A percentile compares a stretch with the other conserved stretches of the same genome.
phyloP scores from a whole-genome alignment of 108 stramenopile genomes.

The Fistulifera pelliculosa region DNA sequence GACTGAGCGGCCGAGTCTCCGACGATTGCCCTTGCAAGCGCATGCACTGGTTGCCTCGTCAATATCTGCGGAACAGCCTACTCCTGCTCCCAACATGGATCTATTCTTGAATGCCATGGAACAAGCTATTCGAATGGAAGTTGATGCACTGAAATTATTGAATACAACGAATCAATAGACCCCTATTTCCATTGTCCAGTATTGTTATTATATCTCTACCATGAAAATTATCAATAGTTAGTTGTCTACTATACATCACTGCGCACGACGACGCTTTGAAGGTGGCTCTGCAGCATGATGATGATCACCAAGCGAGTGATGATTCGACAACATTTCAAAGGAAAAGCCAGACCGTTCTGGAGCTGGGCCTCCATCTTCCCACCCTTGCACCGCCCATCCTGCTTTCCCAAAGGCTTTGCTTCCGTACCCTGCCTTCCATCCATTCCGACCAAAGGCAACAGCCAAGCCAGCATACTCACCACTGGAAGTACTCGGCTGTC shows the following conservation, averaged over 20 bases:
- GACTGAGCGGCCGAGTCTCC: slow-evolving; percentile 43
- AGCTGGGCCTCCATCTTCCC: slow-evolving; percentile 63
- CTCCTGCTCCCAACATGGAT: background rate
- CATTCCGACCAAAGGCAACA: slow-evolving; percentile 66
- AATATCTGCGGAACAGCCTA: background rate
- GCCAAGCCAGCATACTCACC: slow-evolving; percentile 81
- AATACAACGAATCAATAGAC: too few species aligned
- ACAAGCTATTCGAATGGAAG: slow-evolving; percentile 13
- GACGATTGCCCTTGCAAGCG: slow-evolving; percentile 37
- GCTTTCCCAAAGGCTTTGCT: slow-evolving; percentile 70
- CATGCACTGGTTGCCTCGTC: slow-evolving; percentile 24
- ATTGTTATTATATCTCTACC: too few species aligned
- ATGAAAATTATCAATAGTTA: too few species aligned
- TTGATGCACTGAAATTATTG: background rate
- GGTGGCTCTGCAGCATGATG: too few species aligned
- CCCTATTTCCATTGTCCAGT: too few species aligned
- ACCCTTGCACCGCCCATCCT: slow-evolving; percentile 75
- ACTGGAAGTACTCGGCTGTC: slow-evolving; percentile 33
- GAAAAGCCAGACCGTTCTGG: slow-evolving; percentile 72
- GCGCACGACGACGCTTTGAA: too few species aligned
- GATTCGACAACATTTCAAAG: slow-evolving; percentile 39
- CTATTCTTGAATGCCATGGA: slow-evolving; percentile 20
- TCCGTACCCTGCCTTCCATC: slow-evolving; percentile 85
- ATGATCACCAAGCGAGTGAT: background rate
- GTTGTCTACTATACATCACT: too few species aligned